These are phyloP conservation scores for Geotrichum ghanense DNA, from an alignment of 805 yeast genomes.

Conservation along the genomic window DNA sequence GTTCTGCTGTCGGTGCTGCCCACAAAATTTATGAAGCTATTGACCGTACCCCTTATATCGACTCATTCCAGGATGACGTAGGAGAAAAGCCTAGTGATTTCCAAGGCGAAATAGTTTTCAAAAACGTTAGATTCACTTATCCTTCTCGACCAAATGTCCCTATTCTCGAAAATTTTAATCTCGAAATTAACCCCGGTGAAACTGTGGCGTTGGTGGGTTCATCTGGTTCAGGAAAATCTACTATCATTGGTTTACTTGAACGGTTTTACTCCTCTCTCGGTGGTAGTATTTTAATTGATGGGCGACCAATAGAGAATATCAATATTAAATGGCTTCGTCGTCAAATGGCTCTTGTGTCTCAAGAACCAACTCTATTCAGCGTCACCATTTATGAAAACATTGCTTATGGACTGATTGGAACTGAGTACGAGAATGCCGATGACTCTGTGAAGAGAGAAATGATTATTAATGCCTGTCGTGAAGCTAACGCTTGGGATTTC, in stretches of 20 bases:
- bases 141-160: conserved; percentile 69
- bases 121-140: conserved; percentile 82
- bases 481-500: conserved; percentile 31
- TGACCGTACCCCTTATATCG: conserved; percentile 32
- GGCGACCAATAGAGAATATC: conserved; percentile 64
- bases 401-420: conserved; percentile 69
- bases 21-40: conserved; percentile 31
- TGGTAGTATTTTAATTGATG: conserved; percentile 74
- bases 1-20: conserved; percentile 31
- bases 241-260: conserved; percentile 73
- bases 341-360: conserved; percentile 84
- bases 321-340: conserved; percentile 66
- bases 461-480: conserved; percentile 27
- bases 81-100: conserved; percentile 19
- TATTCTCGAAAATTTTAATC: conserved; percentile 64
- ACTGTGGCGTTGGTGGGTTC: conserved; percentile 95
- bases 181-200: conserved; percentile 75
- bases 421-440: conserved; percentile 45
- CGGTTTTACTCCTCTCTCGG: conserved; percentile 72
- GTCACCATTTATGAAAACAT: conserved; percentile 82
- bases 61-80: conserved; percentile 18
- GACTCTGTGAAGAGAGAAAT: conserved; percentile 28
- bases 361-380: conserved; percentile 88
- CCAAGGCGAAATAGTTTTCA: conserved; percentile 63
- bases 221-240: conserved; percentile 92